Percentiles rank a stretch among this genome's conserved stretches.
phyloP scores from a whole-genome alignment of 2,329 filamentous ascomycete species.

The Colletotrichum brevisporum region DNA sequence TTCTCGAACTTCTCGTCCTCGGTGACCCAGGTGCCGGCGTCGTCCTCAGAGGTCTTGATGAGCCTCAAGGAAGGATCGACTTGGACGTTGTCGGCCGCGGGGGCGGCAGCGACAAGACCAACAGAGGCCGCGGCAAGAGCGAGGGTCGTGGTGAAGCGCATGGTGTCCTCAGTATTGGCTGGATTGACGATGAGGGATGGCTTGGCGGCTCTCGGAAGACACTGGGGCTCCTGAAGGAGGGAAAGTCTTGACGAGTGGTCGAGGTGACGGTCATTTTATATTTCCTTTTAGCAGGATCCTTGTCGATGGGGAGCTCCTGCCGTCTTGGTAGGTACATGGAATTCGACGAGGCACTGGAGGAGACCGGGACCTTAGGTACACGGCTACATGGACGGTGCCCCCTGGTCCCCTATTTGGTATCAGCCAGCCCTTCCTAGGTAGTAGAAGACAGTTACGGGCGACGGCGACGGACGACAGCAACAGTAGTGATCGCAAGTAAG shows the following conservation, averaged over 20 bases:
- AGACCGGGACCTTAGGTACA: no score
- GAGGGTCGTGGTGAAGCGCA: slow-evolving; percentile 38
- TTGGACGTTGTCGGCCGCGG: slow-evolving; percentile 22
- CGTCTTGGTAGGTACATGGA: no score
- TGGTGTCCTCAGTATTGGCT: background rate
- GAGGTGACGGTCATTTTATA: slow-evolving; percentile 4
- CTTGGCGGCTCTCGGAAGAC: slow-evolving; percentile 5
- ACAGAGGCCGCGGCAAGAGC: slow-evolving; percentile 38
- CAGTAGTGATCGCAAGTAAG: no score
- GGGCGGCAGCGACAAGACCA: slow-evolving; percentile 37
- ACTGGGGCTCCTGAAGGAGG: slow-evolving; percentile 2
- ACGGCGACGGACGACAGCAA: no score
- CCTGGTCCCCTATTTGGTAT: no score
- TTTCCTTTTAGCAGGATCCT: background rate
- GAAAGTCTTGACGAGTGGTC: background rate
- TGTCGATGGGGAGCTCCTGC: no score
- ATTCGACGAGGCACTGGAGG: no score
- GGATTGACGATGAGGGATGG: background rate
- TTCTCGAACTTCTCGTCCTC: slow-evolving; percentile 55
- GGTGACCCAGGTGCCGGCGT: slow-evolving; percentile 56
- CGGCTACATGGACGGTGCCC: no score
- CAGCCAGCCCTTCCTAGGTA: no score
- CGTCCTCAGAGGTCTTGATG: slow-evolving; percentile 56
- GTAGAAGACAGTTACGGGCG: no score
- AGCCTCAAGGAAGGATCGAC: slow-evolving; percentile 47